Conservation (phyloP, 805 yeast genomes). For the Starmerella cellae region DNA sequence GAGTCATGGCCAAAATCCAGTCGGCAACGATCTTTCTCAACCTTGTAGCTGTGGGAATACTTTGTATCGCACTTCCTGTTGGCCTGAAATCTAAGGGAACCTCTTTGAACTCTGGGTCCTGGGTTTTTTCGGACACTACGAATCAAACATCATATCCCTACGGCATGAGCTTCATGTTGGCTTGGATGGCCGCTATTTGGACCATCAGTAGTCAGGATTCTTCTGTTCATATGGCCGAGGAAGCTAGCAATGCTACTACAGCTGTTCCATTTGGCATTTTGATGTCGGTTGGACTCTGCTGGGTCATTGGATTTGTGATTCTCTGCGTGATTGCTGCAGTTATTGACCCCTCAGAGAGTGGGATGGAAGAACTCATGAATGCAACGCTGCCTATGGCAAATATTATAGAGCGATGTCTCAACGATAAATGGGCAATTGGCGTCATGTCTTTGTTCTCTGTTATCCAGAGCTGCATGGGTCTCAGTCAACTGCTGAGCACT, state of each 20-base stretch:
- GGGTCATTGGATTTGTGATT: constrained; percentile 45
- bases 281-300: constrained; percentile 45
- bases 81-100: constrained; percentile 29
- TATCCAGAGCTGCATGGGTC: constrained; percentile 56
- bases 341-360: constrained; percentile 34
- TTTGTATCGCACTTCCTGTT: constrained; percentile 51
- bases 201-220: constrained; percentile 64
- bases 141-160: constrained; percentile 42
- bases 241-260: constrained; percentile 46
- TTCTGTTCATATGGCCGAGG: constrained; percentile 61
- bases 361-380: constrained; percentile 31
- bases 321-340: constrained; percentile 39
- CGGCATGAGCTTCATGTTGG: constrained; percentile 43
- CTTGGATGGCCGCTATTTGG: constrained; percentile 62
- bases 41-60: constrained; percentile 38
- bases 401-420: constrained; percentile 47
- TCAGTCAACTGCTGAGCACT: constrained; percentile 46
- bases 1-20: constrained; percentile 45
- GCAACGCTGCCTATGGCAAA: constrained; percentile 57
- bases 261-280: constrained; percentile 56
- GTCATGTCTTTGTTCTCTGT: constrained; percentile 45
- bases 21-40: constrained; percentile 45
- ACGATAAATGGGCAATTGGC: constrained; percentile 51
- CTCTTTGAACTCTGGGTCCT: constrained; percentile 37
- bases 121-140: constrained; percentile 42